These are phyloP conservation scores for Rutstroemia sp. DNA, from an alignment of 2,329 filamentous ascomycete species.

Conservation along the genomic window DNA sequence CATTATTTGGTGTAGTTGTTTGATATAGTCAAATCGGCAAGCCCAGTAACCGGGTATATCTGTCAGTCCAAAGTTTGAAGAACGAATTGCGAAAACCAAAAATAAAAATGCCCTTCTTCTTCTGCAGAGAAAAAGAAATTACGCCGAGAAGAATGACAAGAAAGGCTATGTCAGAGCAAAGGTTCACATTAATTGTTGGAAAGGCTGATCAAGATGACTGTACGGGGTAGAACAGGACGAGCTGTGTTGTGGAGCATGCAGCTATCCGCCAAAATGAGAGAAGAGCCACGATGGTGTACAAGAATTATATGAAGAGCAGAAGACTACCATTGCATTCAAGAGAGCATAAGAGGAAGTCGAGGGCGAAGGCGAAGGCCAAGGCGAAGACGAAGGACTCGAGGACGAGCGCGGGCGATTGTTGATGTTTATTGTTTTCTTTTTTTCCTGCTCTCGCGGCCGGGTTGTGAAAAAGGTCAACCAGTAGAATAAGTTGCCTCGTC, in stretches of 20 bases:
- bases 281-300: slow-evolving; percentile 22
- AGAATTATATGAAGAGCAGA: slow-evolving; percentile 11
- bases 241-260: slow-evolving; percentile 17
- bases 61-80: slow-evolving; percentile 1
- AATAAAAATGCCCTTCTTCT: not conserved
- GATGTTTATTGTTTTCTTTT: not conserved
- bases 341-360: not conserved
- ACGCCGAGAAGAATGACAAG: not conserved
- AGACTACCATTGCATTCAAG: slow-evolving; percentile 24
- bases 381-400: not conserved
- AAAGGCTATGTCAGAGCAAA: not conserved
- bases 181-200: slow-evolving; percentile 12
- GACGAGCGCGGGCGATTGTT: not conserved
- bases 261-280: slow-evolving; percentile 19
- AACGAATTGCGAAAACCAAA: not conserved
- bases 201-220: slow-evolving; percentile 11
- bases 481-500: not conserved
- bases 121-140: not conserved
- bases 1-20: not conserved
- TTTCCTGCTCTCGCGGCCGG: not conserved
- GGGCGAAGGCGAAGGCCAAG: not conserved
- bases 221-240: slow-evolving; percentile 8
- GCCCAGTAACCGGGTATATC: slow-evolving; percentile 3
- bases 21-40: not conserved
- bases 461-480: not conserved